Percentiles rank a stretch among this genome's conserved stretches.
Evolutionary conservation across 2,329 filamentous ascomycete species (phyloP).

Genomic region (Aspergillus hortae): DNA sequence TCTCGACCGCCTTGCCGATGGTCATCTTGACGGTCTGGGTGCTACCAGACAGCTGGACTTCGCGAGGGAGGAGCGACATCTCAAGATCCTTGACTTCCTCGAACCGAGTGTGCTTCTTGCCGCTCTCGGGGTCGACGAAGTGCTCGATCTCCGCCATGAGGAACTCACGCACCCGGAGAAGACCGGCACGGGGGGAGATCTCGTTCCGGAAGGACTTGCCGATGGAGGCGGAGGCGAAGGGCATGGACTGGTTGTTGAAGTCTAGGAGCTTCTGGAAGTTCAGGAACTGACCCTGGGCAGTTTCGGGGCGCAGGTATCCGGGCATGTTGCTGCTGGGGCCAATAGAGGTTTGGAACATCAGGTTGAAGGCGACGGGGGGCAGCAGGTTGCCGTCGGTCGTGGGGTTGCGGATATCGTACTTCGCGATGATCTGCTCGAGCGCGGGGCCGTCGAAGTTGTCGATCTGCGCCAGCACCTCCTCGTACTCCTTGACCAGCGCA

Average conservation of each 20-base stretch:
- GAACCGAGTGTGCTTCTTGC: constrained; percentile 93
- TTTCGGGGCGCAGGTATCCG: constrained; percentile 88
- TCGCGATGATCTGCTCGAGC: constrained; percentile 82
- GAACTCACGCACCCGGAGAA: constrained; percentile 93
- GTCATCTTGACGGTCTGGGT: constrained; percentile 69
- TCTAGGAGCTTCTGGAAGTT: constrained; percentile 96
- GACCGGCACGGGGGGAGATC: constrained; percentile 87
- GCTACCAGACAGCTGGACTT: constrained; percentile 82
- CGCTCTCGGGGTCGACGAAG: constrained; percentile 89
- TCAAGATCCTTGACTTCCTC: constrained; percentile 78
- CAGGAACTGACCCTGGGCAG: constrained; percentile 95
- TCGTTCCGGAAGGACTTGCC: constrained; percentile 98
- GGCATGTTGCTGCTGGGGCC: constrained; percentile 84
- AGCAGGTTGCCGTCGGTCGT: constrained; percentile 71
- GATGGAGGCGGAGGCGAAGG: constrained; percentile 94
- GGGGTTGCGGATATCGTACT: constrained; percentile 88
- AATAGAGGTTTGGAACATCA: constrained; percentile 97
- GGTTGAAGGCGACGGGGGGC: constrained; percentile 87
- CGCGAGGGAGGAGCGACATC: constrained; percentile 76
- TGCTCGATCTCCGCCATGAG: constrained; percentile 99
- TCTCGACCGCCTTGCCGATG: constrained; percentile 81
- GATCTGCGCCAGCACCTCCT: constrained; percentile 86
- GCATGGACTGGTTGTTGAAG: constrained; percentile 93
- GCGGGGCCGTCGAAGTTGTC: constrained; percentile 90
- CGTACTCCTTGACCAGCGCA: constrained; percentile 80